Base-by-base conservation (phyloP, 305 asterid genomes). In the Fraxinus latifolia region DNA sequence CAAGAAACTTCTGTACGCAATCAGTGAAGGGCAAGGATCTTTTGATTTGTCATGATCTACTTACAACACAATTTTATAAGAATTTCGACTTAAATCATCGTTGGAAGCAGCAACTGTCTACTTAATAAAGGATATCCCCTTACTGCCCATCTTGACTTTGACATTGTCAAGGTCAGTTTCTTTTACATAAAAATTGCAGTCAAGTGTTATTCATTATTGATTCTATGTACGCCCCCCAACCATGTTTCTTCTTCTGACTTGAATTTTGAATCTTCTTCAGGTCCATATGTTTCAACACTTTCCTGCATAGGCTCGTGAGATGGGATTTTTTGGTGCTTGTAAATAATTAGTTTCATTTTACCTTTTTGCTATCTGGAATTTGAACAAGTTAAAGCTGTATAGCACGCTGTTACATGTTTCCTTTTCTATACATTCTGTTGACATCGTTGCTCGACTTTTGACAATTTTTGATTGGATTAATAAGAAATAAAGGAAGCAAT, bases 11-110 rank as follows among this genome's bases (percentile, higher is more conserved):
- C 88, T 93, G 1, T 96, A 96, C 79, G 99, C 99, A 65, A 96
- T 96, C 83, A 92, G 83, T 58, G 99, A 96, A 89, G 99, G 99
- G 50, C 99, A 94, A 77, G 98, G 99, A 77, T 96, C 98, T 58
- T 96, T 96, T 80, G 99, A 96, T 92, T 85, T 96, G 90, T 96
- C 99, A 5, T 96, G 91, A 92, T 84, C 65, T 77, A 81, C 65
- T 82, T 80, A 67, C 65, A 55, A 68, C 17, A 84, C 78, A 47
- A 77, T 79, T 82, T 72, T 70, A 77, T 47, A 32, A 55, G 37
- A 72, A 34, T 79, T 78, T 62, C 17, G 37, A 79, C 58, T 79
- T 60, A 19, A 70, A 75, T 79, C 82, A 71, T 83, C 21, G 70
- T 60, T 60, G 70, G 70, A 60, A 60, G 70, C 70, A 2, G 70